A percentile compares a stretch with the other conserved stretches of the same genome.
Conservation (phyloP, 345 rosid genomes). For the Streptanthus diversifolius region DNA sequence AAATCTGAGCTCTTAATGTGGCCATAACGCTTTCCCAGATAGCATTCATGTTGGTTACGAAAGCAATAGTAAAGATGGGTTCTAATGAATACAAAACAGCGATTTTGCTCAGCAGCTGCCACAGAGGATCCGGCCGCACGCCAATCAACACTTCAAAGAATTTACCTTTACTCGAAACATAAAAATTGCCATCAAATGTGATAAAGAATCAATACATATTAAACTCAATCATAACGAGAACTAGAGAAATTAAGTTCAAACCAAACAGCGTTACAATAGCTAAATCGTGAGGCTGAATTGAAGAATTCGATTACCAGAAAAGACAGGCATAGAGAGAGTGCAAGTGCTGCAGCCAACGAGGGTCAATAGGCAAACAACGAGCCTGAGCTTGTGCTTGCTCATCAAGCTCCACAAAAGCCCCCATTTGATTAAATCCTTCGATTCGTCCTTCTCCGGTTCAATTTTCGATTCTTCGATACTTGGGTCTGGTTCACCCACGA, state of each 20-base stretch:
- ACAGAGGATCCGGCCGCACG: conserved; percentile 65
- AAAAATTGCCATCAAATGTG: background rate
- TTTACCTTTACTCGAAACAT: conserved; percentile 46
- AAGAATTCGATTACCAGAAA: conserved; percentile 52
- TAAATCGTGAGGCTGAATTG: background rate
- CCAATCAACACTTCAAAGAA: conserved; percentile 89
- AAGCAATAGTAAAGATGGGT: conserved; percentile 75
- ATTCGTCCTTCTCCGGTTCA: conserved; percentile 32
- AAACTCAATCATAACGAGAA: background rate
- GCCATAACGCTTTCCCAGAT: conserved; percentile 93
- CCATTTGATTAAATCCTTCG: conserved; percentile 54
- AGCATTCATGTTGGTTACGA: conserved; percentile 64
- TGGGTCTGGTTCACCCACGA: conserved; percentile 51
- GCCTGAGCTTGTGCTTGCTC: conserved; percentile 55
- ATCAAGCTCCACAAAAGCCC: conserved; percentile 63
- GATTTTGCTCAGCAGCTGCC: conserved; percentile 67
- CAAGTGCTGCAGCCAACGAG: conserved; percentile 70
- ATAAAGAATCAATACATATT: background rate
- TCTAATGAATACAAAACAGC: conserved; percentile 71
- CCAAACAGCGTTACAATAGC: background rate
- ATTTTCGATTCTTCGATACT: conserved; percentile 35
- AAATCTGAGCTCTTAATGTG: conserved; percentile 70
- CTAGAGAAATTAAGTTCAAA: background rate
- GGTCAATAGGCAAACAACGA: conserved; percentile 45
- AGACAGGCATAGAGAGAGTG: conserved; percentile 88